A percentile compares a stretch with the other conserved stretches of the same genome.
Evolutionary conservation across 1,284 basidiomycete species (phyloP).

Genomic region (Heterobasidion parviporum): DNA sequence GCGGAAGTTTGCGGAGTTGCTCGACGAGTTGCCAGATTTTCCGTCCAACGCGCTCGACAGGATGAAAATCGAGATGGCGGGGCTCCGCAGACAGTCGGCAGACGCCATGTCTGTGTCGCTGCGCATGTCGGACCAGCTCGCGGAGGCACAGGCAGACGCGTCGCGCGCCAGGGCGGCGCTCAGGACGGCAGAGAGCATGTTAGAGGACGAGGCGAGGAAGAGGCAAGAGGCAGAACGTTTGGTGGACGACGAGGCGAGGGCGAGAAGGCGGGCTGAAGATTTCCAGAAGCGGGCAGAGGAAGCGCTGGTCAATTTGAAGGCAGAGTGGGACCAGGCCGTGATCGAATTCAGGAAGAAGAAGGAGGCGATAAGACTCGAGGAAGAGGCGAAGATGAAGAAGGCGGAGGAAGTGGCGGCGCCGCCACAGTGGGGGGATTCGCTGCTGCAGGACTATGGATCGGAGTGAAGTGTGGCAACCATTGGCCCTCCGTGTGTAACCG

Average conservation of each 20-base stretch:
- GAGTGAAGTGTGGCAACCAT: too few relatives aligned
- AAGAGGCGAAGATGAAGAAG: too few relatives aligned
- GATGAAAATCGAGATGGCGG: slow-evolving; percentile 53
- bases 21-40: background rate
- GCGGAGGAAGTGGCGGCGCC: too few relatives aligned
- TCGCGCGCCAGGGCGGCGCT: slow-evolving; percentile 43
- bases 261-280: slow-evolving; percentile 3
- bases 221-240: slow-evolving; percentile 10
- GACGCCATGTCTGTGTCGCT: slow-evolving; percentile 55
- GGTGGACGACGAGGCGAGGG: slow-evolving; percentile 8
- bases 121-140: slow-evolving; percentile 56
- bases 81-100: slow-evolving; percentile 51
- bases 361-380: too few relatives aligned
- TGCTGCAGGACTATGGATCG: too few relatives aligned
- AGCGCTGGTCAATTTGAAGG: background rate
- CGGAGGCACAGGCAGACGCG: slow-evolving; percentile 51
- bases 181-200: slow-evolving; percentile 41
- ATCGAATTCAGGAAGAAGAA: background rate
- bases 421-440: too few relatives aligned
- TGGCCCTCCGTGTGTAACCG: too few relatives aligned
- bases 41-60: slow-evolving; percentile 37
- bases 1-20: slow-evolving; percentile 2
- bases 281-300: background rate
- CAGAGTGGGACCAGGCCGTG: slow-evolving; percentile 1
- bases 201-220: slow-evolving; percentile 44